Base-by-base conservation (phyloP, 2,329 filamentous ascomycete species). In the Talaromyces sp. region DNA sequence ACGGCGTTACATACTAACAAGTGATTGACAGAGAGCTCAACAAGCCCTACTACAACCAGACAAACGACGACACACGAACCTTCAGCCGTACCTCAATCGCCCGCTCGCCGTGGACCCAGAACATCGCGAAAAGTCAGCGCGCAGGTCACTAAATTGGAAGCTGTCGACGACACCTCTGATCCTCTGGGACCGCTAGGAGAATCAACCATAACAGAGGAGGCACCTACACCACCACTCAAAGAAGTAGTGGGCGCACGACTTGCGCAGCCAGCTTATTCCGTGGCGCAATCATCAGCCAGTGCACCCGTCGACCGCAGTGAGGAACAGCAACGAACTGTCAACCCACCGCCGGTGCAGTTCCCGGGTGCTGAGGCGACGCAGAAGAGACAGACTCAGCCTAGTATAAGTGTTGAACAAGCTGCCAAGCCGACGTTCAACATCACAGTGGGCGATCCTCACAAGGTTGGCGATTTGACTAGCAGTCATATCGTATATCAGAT, bases 401-500 rank as follows among this genome's bases (percentile, higher is more conserved):
- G 93, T 75, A 87, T 97, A 69, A 96, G 90, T 77, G 83, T 98
- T 64, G 94, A 98, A 78, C 91, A 96, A 80, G 95, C 95, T 56
- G 89, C 94, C 35, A 96, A 97, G 79, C 95, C 95, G 5, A 90
- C 83, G 49, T 99, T 98, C 78, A 83, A 91, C 59, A 98, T 99
- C 72, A 88, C 86, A 2, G 95, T 99, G 25, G 95, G 95, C 65
- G 95, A 99, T 79, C 95, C 95, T 63, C 93, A 97, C 80, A 99
- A 98, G 82, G 94, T 99, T 70, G 95, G 95, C 66, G 95, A 98
- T 79, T 79, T 98, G 76, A 97, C 95, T 9, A 97, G 91, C 78
- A 97, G 93, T 68, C 95, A 99, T 78, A 99, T 97, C 69, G 95
- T 98, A 57, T 99, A 99, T 80, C 92, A 92, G 72, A 95, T 99